Evolutionary conservation across 768 basidiomycete genomes (phyloP), one percentile per base, ranked within the genome.

Genomic region (Agaricus blazei): DNA sequence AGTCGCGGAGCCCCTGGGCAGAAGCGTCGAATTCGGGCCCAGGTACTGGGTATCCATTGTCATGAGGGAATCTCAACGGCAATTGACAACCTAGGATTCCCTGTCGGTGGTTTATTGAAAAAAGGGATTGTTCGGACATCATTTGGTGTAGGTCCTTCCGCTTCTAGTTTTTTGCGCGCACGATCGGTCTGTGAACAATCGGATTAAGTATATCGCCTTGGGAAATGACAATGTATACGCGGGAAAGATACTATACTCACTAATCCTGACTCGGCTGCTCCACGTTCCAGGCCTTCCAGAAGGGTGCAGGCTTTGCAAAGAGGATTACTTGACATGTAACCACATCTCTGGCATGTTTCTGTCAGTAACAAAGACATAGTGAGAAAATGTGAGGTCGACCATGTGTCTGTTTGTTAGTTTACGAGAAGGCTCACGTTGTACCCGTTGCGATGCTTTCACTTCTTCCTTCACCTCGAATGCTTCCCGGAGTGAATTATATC

Each of bases 401-500:
- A 46, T 38, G 12, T 19, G 23, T 41, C 28, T 3, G 34, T 11
- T 27, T 46, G 28, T 45, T 56, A 41, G 41, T 42, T 51, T 8
- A 34, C 37, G 38, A 28, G 31, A 24, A 48, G 28, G 75, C 88
- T 68, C 70, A 96, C 94, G 90, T 69, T 94, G 90, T 28, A 77
- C 69, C 67, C 93, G 93, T 68, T 93, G 89, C 0, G 81, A 80
- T 11, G 85, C 85, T 64, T 86, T 90, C n/a, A 95, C 82, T 59
- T 89, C 89, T 46, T 92, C 88, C 59, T 81, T 83, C 23, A 95
- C 74, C 65, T 93, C 90, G 62, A 94, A 94, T 1, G 90, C 87
- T 66, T 98, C 95, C 95, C 95, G 0, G 90, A 94, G 68, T 97
- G 93, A 28, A 98, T 97, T 58, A 98, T 96, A 67, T 99, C 97